A percentile compares a stretch with the other conserved stretches of the same genome.
phyloP scores from a whole-genome alignment of 495 filamentous ascomycete species.

The Neurospora sp. region DNA sequence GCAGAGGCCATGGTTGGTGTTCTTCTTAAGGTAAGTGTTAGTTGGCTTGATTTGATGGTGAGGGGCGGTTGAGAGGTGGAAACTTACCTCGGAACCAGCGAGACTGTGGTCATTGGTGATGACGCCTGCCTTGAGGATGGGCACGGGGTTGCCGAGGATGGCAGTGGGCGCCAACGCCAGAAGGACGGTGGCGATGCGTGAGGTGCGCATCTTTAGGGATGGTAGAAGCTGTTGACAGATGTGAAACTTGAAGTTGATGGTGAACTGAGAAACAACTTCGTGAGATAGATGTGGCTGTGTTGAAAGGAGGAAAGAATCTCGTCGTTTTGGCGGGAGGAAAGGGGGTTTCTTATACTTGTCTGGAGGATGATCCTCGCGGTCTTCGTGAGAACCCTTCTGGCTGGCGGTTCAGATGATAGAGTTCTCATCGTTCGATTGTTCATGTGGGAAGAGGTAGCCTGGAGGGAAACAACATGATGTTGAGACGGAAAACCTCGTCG shows the following conservation, averaged over 20 bases:
- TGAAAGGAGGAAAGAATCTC: background rate
- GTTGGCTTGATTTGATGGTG: background rate
- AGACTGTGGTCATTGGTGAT: background rate
- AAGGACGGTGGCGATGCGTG: background rate
- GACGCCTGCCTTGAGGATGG: background rate
- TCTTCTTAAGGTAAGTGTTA: background rate
- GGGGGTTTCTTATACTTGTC: background rate
- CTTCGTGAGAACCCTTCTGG: background rate
- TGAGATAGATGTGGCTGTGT: background rate
- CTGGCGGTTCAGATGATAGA: background rate
- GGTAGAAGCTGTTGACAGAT: background rate
- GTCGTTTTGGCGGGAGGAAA: background rate
- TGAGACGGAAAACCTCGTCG: background rate
- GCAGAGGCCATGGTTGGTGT: background rate
- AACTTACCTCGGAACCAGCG: background rate
- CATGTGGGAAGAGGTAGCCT: too few species aligned
- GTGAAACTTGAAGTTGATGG: background rate
- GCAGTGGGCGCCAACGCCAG: background rate
- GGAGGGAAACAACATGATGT: background rate
- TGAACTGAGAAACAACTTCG: background rate
- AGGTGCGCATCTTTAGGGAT: background rate
- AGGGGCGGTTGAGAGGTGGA: background rate
- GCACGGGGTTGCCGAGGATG: background rate
- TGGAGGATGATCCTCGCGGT: background rate
- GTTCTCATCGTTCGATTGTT: accelerated